These are phyloP conservation scores for Raphanus sativus DNA, from an alignment of 345 rosid genomes.

Conservation along the genomic window DNA sequence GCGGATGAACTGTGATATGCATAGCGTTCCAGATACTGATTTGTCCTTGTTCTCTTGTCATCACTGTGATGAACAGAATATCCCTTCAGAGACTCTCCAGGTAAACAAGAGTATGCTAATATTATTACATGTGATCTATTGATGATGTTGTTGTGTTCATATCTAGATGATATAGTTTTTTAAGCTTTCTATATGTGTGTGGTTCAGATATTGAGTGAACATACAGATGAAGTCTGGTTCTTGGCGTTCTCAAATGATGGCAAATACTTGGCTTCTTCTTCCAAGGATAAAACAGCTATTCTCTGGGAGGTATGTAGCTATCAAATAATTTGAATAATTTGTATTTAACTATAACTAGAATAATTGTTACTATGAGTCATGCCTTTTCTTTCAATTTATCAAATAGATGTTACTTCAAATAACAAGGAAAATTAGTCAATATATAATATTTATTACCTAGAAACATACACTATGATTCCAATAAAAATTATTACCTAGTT, in stretches of 20 bases:
- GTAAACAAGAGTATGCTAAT: constrained; percentile 13
- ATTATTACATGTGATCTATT: no score
- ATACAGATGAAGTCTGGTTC: constrained; percentile 64
- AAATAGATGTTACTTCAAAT: no score
- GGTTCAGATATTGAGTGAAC: constrained; percentile 42
- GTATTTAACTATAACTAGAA: neutral
- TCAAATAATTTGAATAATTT: neutral
- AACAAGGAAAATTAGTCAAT: neutral
- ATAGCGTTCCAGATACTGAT: constrained; percentile 46
- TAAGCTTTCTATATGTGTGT: no score
- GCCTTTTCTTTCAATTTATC: no score
- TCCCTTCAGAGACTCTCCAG: constrained; percentile 59
- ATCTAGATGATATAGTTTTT: no score
- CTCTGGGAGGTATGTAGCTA: neutral
- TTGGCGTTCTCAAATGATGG: constrained; percentile 61
- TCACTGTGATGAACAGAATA: constrained; percentile 43
- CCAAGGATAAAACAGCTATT: constrained; percentile 8
- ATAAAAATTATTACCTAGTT: no score
- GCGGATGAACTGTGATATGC: constrained; percentile 37
- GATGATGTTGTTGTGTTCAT: neutral
- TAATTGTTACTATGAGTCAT: no score
- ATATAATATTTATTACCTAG: neutral
- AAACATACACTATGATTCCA: neutral
- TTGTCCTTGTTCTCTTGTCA: constrained; percentile 52
- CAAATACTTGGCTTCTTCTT: constrained; percentile 59